Evolutionary conservation across 495 filamentous ascomycete species (phyloP).

Genomic region (Aspergillus wentii): DNA sequence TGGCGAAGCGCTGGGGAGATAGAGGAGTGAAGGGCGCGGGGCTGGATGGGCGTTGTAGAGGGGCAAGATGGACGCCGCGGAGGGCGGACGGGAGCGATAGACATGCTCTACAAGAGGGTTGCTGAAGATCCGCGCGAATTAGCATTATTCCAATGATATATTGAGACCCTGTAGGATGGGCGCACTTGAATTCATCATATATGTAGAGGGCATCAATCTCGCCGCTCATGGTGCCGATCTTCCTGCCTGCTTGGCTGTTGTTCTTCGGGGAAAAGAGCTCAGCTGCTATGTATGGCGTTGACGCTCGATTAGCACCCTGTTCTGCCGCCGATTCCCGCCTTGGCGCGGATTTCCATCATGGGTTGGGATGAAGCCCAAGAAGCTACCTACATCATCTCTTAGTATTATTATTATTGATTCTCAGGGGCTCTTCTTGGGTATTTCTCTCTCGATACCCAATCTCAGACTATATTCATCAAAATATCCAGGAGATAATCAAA

Average conservation of each 20-base stretch:
- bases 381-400: too few species aligned
- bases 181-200: slow-evolving; percentile 86
- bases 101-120: slow-evolving; percentile 62
- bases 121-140: slow-evolving; percentile 27
- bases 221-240: slow-evolving; percentile 60
- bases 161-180: too few species aligned
- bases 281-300: too few species aligned
- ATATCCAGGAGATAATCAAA: too few species aligned
- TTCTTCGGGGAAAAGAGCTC: neutral
- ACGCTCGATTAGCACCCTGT: slow-evolving; percentile 11
- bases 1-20: slow-evolving; percentile 73
- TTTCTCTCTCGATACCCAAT: too few species aligned
- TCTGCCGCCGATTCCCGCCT: slow-evolving; percentile 37
- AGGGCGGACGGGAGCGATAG: slow-evolving; percentile 70
- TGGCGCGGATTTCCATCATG: slow-evolving; percentile 11
- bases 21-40: slow-evolving; percentile 81
- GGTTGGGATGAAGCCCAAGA: too few species aligned
- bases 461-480: too few species aligned
- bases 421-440: too few species aligned
- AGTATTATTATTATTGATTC: too few species aligned
- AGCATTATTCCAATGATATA: neutral
- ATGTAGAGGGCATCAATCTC: slow-evolving; percentile 95
- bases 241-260: too few species aligned
- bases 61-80: slow-evolving; percentile 69
- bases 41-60: slow-evolving; percentile 81